Conservation (phyloP, 768 basidiomycete species). For the Lactarius indigo region DNA sequence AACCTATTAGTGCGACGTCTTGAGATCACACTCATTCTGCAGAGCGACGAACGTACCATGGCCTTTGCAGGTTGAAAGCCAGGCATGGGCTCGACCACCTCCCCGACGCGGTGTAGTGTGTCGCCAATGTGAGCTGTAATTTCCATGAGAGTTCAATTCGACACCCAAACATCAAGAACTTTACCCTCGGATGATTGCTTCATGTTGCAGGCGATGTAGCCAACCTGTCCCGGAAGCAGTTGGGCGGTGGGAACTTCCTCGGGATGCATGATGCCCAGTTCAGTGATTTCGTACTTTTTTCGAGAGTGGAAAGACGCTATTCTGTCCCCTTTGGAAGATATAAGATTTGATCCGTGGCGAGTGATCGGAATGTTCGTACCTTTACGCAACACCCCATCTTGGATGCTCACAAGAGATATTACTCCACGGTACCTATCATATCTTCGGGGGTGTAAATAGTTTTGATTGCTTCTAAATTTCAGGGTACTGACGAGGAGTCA, state of each 20-base stretch:
- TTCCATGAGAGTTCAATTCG: slow-evolving; percentile 5
- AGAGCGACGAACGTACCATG: slow-evolving; percentile 56
- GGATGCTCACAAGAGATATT: slow-evolving; percentile 83
- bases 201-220: slow-evolving; percentile 94
- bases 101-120: slow-evolving; percentile 76
- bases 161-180: slow-evolving; percentile 1
- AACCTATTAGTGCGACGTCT: slow-evolving; percentile 47
- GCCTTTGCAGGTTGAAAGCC: slow-evolving; percentile 91
- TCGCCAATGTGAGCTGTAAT: slow-evolving; percentile 85
- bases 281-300: slow-evolving; percentile 85
- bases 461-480: slow-evolving; percentile 5
- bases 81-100: slow-evolving; percentile 75
- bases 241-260: slow-evolving; percentile 73
- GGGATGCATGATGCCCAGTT: slow-evolving; percentile 87
- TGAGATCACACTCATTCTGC: neutral
- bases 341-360: slow-evolving; percentile 1
- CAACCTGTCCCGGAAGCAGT: slow-evolving; percentile 77
- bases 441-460: slow-evolving; percentile 39
- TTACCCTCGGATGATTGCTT: slow-evolving; percentile 92
- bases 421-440: slow-evolving; percentile 97
- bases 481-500: slow-evolving; percentile 73
- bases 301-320: slow-evolving; percentile 80
- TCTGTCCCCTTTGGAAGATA: slow-evolving; percentile 66
- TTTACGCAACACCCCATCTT: slow-evolving; percentile 76
- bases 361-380: slow-evolving; percentile 41